Percentiles rank a stretch among this genome's conserved stretches.
Conservation (phyloP, 768 basidiomycete species). For the Mrakia gelida region DNA sequence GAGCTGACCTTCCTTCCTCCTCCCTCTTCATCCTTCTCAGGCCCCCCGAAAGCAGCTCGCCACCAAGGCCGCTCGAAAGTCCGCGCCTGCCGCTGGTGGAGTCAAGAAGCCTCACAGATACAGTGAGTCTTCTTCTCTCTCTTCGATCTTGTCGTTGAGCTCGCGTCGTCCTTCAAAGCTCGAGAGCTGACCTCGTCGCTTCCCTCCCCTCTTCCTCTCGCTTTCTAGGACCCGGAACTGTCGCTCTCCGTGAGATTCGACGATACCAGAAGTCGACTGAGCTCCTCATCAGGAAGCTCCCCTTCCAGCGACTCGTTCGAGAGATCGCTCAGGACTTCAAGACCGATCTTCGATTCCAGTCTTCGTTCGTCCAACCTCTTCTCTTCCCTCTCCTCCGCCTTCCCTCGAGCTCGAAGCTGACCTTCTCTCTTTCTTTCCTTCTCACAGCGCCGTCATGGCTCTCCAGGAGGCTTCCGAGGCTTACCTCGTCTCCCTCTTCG, state of each 20-base stretch:
- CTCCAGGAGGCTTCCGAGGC: conserved; percentile 63
- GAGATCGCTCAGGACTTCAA: conserved; percentile 95
- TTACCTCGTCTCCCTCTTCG: conserved; percentile 73
- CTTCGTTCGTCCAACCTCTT: conserved; percentile 65
- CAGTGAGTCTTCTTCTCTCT: neutral
- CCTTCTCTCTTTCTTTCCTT: too few species aligned
- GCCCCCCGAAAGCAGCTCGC: conserved; percentile 38
- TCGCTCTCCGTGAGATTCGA: conserved; percentile 51
- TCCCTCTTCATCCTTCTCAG: conserved; percentile 17
- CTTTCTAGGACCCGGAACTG: conserved; percentile 63
- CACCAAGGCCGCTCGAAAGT: conserved; percentile 45
- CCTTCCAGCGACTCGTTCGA: conserved; percentile 95
- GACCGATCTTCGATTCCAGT: conserved; percentile 90
- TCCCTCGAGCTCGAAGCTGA: too few species aligned
- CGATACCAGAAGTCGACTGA: conserved; percentile 65
- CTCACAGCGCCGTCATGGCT: conserved; percentile 53
- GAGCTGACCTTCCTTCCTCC: neutral
- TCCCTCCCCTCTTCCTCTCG: conserved; percentile 57
- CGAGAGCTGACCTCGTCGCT: neutral
- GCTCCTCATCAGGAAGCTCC: conserved; percentile 97
- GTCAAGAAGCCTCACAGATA: conserved; percentile 56
- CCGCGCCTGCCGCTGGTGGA: conserved; percentile 54
- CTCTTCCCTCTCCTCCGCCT: conserved; percentile 44
- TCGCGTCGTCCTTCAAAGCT: neutral
- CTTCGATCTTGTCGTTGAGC: neutral